Base-by-base conservation (phyloP, 805 yeast species). In the Ogataea pilisensis region DNA sequence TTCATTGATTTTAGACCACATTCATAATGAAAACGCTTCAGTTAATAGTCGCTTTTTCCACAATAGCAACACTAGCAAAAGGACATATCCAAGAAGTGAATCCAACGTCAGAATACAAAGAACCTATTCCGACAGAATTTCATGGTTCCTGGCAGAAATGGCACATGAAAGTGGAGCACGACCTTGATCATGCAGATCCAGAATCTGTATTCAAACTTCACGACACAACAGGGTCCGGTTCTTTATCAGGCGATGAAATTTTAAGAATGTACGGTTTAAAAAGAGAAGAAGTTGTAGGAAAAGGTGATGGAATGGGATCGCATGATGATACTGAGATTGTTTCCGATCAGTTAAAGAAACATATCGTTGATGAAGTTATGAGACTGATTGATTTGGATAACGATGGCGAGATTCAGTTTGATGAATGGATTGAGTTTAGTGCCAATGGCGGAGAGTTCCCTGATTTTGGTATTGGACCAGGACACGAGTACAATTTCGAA, bases 151-250 rank as follows among this genome's bases (percentile, higher is more conserved):
- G 95, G 95, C 87, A 83, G 54, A 74, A 75, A 51, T 84, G 90
- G 85, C 98, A 91, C 61, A 90, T 91, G 97, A 70, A 76, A 51
- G 80, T 78, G 50, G 98, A 91, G 65, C 97, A 91, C 65, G 84
- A 79, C 14, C 49, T 86, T 44, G 89, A 85, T 46, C 69, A 70
- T 21, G 87, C 78, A 54, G 95, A 85, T 46, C 73, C 95, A 0
- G 78, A 72, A 31, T 72, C 83, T 13, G 87, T 91, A 54, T 91
- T 91, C 72, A 73, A 73, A 28, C 55, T 90, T 21, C 99, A 91
- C 63, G 96, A 90, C 61, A 60, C 78, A 39, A 66, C 76, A 52
- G 65, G 70, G 56, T 70, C 76, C 58, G 88, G 84, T 32, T 61
- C 65, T 38, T 65, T 85, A 63, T 73, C 72, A 43, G 60, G 60